Evolutionary conservation across 345 rosid species (phyloP), one percentile per base, ranked within the genome.

Genomic region (Combretum micranthum): DNA sequence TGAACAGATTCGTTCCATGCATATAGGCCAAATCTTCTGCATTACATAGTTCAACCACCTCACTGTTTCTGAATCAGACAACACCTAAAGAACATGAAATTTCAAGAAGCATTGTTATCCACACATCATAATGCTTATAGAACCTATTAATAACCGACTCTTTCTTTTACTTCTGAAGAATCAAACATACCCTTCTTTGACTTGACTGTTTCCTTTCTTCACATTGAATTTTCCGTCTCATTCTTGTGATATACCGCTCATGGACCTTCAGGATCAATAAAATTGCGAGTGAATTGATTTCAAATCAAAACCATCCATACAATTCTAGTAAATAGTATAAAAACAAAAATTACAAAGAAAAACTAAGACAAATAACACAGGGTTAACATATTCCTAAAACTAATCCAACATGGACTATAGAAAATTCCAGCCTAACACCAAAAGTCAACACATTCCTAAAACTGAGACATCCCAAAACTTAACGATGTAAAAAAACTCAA

Each of bases 11-110:
- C 81, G 85, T 67, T 93, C 97, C 90, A 93, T 74, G 64, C 96
- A 89, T 37, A 93, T 64, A 3, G 97, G 97, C 99, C 99, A 93
- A 53, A 89, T 77, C 78, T 83, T 85, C 73, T 87, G 94, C 9
- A 83, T 66, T 5, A 92, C 85, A 64, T 93, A 75, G 67, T 93
- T 93, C 77, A 93, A 60, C 99, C 99, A 93, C 52, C 97, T 67
- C 1, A 87, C 92, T 0, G 95, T 77, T 73, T 93, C 97, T 17
- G 96, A 89, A 72, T 93, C 97, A 23, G 83, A 65, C 12, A 93
- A 76, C 23, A 85, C 87, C 99, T 92, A 61, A 48, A 48, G 52
- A 44, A 66, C 55, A 61, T 45, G 56, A 53, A 57, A 32, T 32
- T 9, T 7, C 1, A 57, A 60, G 20, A 42, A 52, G n/a, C 42